A percentile compares a stretch with the other conserved stretches of the same genome.
Conservation (phyloP, 768 basidiomycete genomes). For the Suillus bovinus region DNA sequence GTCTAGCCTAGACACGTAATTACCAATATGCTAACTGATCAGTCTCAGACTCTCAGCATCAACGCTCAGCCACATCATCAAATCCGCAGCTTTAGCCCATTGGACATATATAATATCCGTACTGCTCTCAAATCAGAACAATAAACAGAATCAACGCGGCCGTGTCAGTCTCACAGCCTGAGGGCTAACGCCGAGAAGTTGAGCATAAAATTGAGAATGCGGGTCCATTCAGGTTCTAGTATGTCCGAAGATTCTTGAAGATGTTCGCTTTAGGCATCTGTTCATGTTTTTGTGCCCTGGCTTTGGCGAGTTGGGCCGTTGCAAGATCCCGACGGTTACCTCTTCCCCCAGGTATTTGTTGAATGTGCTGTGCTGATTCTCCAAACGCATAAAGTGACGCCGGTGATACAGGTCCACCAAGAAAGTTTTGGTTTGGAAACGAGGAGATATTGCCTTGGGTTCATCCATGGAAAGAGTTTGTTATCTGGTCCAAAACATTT, state of each 20-base stretch:
- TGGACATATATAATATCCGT: no score
- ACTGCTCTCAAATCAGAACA: background rate
- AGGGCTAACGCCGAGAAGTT: background rate
- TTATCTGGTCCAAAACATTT: background rate
- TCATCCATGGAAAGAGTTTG: background rate
- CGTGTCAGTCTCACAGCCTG: no score
- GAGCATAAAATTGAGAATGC: background rate
- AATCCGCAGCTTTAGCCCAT: no score
- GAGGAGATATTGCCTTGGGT: background rate
- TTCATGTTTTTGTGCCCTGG: background rate
- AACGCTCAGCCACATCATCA: no score
- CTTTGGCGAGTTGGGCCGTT: background rate
- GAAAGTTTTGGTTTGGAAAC: background rate
- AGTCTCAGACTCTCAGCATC: no score
- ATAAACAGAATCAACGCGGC: no score
- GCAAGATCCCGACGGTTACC: background rate
- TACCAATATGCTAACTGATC: no score
- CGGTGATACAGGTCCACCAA: background rate
- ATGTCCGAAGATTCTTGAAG: background rate
- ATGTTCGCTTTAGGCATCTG: background rate
- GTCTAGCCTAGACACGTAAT: no score
- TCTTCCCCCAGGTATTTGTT: background rate
- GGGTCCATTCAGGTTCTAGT: background rate
- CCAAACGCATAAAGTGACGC: background rate
- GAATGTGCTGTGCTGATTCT: background rate